These are phyloP conservation scores for Paradendryphiella salina DNA, from an alignment of 2,329 filamentous ascomycete genomes.

Conservation along the genomic window DNA sequence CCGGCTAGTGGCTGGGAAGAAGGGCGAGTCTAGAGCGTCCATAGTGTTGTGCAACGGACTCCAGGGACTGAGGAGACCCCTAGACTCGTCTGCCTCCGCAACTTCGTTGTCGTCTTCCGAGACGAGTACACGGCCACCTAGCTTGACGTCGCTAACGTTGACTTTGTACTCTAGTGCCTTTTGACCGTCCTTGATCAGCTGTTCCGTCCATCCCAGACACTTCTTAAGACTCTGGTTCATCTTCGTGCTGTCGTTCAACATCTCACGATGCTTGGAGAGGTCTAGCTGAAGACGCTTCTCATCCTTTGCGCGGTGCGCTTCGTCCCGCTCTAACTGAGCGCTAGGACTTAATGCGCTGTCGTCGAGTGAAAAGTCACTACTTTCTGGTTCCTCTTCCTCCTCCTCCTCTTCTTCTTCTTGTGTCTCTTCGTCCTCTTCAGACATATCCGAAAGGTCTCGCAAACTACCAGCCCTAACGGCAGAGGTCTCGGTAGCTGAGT, in stretches of 20 bases:
- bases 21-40: slow-evolving; percentile 25
- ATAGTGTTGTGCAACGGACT: slow-evolving; percentile 35
- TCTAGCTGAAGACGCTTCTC: slow-evolving; percentile 84
- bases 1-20: slow-evolving; percentile 23
- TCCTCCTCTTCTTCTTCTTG: slow-evolving; percentile 49
- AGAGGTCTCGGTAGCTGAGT: slow-evolving; percentile 52
- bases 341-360: slow-evolving; percentile 51
- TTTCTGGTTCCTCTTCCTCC: slow-evolving; percentile 53
- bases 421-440: slow-evolving; percentile 41
- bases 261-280: slow-evolving; percentile 82
- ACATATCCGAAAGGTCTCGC: slow-evolving; percentile 44
- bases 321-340: slow-evolving; percentile 50
- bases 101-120: slow-evolving; percentile 62
- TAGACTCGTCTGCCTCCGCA: slow-evolving; percentile 23
- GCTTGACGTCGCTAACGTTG: slow-evolving; percentile 73
- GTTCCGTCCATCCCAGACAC: slow-evolving; percentile 87
- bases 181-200: slow-evolving; percentile 83
- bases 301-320: slow-evolving; percentile 68
- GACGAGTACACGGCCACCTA: slow-evolving; percentile 78
- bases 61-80: slow-evolving; percentile 45
- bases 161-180: slow-evolving; percentile 86
- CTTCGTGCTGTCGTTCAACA: slow-evolving; percentile 87
- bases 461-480: slow-evolving; percentile 40
- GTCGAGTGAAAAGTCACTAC: slow-evolving; percentile 56
- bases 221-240: slow-evolving; percentile 93